Evolutionary conservation across 768 basidiomycete genomes (phyloP).

Genomic region (Russula griseocarnosa): DNA sequence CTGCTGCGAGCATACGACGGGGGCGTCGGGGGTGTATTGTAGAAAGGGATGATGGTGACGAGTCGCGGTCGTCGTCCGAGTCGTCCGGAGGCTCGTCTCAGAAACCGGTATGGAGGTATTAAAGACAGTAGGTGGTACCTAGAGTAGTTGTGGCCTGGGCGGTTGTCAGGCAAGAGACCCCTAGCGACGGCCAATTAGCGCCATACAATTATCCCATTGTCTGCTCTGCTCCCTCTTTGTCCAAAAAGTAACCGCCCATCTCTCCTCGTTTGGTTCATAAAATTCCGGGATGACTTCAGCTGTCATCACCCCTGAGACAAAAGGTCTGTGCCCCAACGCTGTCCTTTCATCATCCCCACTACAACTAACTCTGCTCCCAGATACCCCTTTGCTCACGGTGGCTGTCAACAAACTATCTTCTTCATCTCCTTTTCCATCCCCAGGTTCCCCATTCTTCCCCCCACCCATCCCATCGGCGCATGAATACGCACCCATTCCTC

Average conservation of each 20-base stretch:
- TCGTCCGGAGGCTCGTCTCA: conserved; percentile 18
- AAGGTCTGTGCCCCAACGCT: conserved; percentile 16
- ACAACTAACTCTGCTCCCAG: conserved; percentile 4
- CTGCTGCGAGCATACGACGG: conserved; percentile 20
- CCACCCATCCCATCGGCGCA: conserved; percentile 63
- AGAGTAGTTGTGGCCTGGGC: no score
- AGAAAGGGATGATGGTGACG: conserved; percentile 14
- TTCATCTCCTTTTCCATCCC: conserved; percentile 53
- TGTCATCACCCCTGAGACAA: conserved; percentile 24
- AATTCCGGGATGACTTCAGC: conserved; percentile 13
- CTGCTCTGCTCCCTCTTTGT: neutral
- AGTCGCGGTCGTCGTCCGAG: conserved; percentile 21
- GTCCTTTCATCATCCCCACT: neutral
- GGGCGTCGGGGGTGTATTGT: neutral
- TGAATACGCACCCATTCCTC: conserved; percentile 57
- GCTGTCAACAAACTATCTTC: conserved; percentile 42
- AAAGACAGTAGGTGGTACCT: neutral
- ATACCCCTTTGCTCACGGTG: conserved; percentile 25
- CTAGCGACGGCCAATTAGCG: conserved; percentile 14
- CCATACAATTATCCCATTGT: neutral
- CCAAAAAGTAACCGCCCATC: neutral
- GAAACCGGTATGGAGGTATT: conserved; percentile 27
- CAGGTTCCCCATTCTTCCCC: conserved; percentile 62
- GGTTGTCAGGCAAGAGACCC: neutral
- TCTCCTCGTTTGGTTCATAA: neutral